phyloP scores from a whole-genome alignment of 2,329 filamentous ascomycete genomes.

The Annulohypoxylon truncatum region DNA sequence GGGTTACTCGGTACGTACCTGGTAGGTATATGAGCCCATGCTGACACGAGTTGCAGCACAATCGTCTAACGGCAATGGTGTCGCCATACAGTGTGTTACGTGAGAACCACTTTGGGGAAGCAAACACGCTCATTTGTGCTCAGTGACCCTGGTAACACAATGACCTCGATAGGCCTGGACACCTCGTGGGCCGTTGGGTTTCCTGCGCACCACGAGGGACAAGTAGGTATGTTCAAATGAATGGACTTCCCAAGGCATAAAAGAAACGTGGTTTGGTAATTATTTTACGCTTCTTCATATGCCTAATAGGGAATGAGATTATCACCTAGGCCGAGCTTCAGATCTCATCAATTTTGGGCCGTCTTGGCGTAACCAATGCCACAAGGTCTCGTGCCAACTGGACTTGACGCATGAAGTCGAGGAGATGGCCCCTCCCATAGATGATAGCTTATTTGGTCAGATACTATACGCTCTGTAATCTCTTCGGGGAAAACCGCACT shows the following conservation, averaged over 20 bases:
- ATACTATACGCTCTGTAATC: too few species aligned
- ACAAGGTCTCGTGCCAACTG: background rate
- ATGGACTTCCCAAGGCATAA: background rate
- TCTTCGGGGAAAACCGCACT: too few species aligned
- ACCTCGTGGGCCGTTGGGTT: background rate
- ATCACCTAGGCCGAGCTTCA: background rate
- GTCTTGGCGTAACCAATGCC: background rate
- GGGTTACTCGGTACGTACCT: background rate
- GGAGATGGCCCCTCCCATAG: background rate
- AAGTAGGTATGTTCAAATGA: background rate
- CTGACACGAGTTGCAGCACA: background rate
- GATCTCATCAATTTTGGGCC: background rate
- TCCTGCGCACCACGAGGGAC: background rate
- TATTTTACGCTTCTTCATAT: background rate
- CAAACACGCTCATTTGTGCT: constrained; percentile 7
- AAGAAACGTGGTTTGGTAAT: background rate
- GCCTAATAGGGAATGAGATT: background rate
- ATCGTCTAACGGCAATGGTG: background rate
- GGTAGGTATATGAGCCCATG: background rate
- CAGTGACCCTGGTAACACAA: background rate
- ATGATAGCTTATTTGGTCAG: background rate
- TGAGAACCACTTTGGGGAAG: background rate
- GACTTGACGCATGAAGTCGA: background rate
- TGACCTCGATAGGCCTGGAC: background rate
- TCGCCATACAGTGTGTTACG: background rate